Evolutionary conservation across 352 stramenopile genomes (phyloP), one percentile per base, ranked within the genome.

Genomic region (Phytopythium mirpurense): DNA sequence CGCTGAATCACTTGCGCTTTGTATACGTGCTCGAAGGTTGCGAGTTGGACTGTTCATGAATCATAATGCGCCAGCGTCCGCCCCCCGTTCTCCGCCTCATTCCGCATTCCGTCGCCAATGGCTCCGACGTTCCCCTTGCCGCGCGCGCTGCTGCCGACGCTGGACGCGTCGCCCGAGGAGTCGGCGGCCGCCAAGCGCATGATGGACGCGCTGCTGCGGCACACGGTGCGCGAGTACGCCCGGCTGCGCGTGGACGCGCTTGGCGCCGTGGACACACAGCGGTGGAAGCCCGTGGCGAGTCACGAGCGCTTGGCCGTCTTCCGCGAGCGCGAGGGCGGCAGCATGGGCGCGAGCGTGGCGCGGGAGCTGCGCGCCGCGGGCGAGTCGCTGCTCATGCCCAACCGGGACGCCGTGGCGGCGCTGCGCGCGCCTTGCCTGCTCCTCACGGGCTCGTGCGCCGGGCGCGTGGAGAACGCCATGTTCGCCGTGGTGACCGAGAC

Each of bases 391-490:
- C 66, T 72, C 47, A 56, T 72, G 54, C 48, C 60, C 19, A 72
- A 68, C 53, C 67, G 53, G 26, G 64, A 72, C 50, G 57, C 64
- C 27, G 42, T 72, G 15, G 64, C 61, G 18, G 68, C 63, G 2
- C 41, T 67, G n/a, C 59, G 64, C n/a, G 53, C 70, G 3, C 56
- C 62, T 0, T 74, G 58, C 36, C 69, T 85, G 63, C 57, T 83
- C 21, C 62, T 85, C 21, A 74, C 75, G 18, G 77, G 77, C 34
- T 66, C 74, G 24, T 57, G 69, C 34, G 57, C 60, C 23, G 77
- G 77, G 16, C 67, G 63, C 34, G 62, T 88, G 5, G 77, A 86
- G 47, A 75, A 80, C 60, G 68, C 68, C 15, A 78, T 88, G 57
- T 80, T 68, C 51, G 72, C 74, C 0, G 56, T 75, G 2, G 61